Base-by-base conservation (phyloP, 2,329 filamentous ascomycete genomes). In the Beauveria asiatica region DNA sequence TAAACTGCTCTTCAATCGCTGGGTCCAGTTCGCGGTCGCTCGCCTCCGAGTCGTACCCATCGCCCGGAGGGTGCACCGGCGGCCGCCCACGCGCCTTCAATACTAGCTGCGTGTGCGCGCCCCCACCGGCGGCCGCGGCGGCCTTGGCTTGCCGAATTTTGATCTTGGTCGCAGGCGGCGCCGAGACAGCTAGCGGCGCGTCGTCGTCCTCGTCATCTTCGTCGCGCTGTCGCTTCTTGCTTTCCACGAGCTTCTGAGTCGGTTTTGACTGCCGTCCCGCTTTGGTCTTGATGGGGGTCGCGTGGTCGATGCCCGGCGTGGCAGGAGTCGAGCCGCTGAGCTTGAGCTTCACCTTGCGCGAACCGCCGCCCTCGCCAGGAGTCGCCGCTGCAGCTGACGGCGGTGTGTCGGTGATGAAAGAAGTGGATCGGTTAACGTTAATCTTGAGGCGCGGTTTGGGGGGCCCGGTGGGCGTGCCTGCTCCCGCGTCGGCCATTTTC, bases 41-140 rank as follows among this genome's bases (percentile, higher is more conserved):
- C 13, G 92, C 91, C 73, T 97, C 94, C 3, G 92, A 97, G 71
- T 99, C 94, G 74, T 97, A 99, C 8, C 93, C 94, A 60, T 96
- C 91, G 56, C 94, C 94, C 1, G 84, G 83, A 5, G 86, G 85
- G 64, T 90, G 83, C 37, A 82, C 78, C 7, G 89, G 87, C 1
- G 83, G 80, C 64, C 85, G 82, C n/a, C 87, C 87, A 66, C 86
- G 84, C 53, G 84, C 78, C 67, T 85, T 87, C 61, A 90, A 70
- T 50, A 76, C 73, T 21, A 77, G 62, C 53, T 76, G 72, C 48
- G 73, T 75, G 60, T 62, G 70, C 59, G 65, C 70, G 53, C 67
- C 64, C 59, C 70, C 65, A 59, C 68, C 52, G 66, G 61, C 65
- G 64, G 41, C 51, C 21, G n/a, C 44, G 11, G 23, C 23, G 63